Conservation (phyloP, 352 stramenopile genomes). For the Phytophthora sojae region DNA sequence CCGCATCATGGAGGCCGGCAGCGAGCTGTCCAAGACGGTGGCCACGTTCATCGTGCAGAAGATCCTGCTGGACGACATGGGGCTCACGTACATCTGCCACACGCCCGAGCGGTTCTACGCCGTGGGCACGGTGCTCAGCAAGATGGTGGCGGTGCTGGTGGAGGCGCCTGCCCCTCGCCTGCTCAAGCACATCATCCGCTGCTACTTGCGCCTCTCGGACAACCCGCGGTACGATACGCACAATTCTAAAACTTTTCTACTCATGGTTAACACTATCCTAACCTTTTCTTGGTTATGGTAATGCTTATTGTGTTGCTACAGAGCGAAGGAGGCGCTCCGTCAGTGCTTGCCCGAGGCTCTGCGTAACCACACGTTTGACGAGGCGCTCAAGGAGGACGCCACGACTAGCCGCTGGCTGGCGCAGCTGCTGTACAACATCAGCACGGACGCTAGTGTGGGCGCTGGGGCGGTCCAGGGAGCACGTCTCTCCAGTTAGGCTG, state of each 20-base stretch:
- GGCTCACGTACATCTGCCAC: slow-evolving; percentile 98
- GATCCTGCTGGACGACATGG: slow-evolving; percentile 98
- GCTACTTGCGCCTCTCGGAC: slow-evolving; percentile 96
- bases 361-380: slow-evolving; percentile 95
- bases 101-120: slow-evolving; percentile 95
- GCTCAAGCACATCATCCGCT: slow-evolving; percentile 99
- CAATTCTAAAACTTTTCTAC: background rate
- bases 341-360: slow-evolving; percentile 95
- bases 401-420: slow-evolving; percentile 97
- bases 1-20: slow-evolving; percentile 99
- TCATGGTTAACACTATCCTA: slow-evolving; percentile 2
- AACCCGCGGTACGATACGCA: slow-evolving; percentile 54
- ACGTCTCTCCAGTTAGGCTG: slow-evolving; percentile 39
- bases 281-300: slow-evolving; percentile 41
- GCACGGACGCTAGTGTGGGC: slow-evolving; percentile 32
- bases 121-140: slow-evolving; percentile 93
- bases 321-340: slow-evolving; percentile 96
- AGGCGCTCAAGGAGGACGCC: slow-evolving; percentile 95
- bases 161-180: slow-evolving; percentile 94
- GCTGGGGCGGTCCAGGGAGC: slow-evolving; percentile 32
- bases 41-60: slow-evolving; percentile 99
- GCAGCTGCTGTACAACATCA: slow-evolving; percentile 95
- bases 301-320: slow-evolving; percentile 25
- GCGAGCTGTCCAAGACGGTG: slow-evolving; percentile 98
- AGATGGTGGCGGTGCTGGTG: slow-evolving; percentile 97